Evolutionary conservation across 2,329 filamentous ascomycete genomes (phyloP), one percentile per base, ranked within the genome.

Genomic region (Dactylellina parvicollis): DNA sequence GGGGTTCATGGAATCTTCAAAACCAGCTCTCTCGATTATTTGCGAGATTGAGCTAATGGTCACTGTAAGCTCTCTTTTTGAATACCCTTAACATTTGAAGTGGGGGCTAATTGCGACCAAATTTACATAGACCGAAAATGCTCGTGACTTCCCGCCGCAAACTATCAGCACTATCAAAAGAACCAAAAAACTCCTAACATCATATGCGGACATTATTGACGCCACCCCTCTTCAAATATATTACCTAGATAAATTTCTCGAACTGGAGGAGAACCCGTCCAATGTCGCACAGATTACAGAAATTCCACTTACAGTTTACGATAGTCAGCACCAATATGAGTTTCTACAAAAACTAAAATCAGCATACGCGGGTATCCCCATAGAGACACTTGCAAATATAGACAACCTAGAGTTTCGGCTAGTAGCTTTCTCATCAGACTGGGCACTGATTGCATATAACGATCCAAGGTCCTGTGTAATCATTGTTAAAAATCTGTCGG

Each of bases 391-490:
- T 34, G 30, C 7, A 34, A 34, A n/a, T n/a, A 7, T 14, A 34
- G 30, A 34, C 7, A 7, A 7, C 30, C 30, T 7, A 14, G 30
- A 34, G 14, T 34, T 34, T 34, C 30, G 30, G 7, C 7, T 7
- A 34, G 14, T 44, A 44, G 40, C n/a, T 44, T 44, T 44, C 40
- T 44, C 40, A 8, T n/a, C 40, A 5, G 40, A 44, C n/a, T 44
- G 40, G 7, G 5, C 5, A 44, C 40, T 5, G 40, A 5, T 44
- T 20, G 40, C 40, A 44, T 44, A 44, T 44, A n/a, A 44, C 40
- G 16, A 44, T 8, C 40, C 40, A 8, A 44, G 16, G 5, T 5
- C 40, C 40, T 5, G n/a, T 5, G 40, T 44, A 7, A n/a, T 44
- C 16, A 44, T 44, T n/a, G 40, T 44, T 20, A 44, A 44, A n/a